Conservation (phyloP, 2,329 filamentous ascomycete genomes). For the Pseudogymnoascus sp. region DNA sequence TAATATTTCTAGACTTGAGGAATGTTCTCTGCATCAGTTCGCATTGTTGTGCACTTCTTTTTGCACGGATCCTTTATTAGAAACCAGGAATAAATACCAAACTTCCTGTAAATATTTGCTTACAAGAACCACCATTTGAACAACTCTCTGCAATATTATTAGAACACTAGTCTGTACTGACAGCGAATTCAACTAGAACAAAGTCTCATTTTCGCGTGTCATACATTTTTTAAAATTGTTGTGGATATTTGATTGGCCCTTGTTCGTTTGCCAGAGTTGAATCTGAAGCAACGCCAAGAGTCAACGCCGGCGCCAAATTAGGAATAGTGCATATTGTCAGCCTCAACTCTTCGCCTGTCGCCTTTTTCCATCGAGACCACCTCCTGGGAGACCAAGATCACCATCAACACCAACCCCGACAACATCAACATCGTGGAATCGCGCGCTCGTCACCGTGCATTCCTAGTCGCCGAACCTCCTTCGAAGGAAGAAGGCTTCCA, state of each 20-base stretch:
- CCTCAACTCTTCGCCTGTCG: conserved; percentile 16
- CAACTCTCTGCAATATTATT: neutral
- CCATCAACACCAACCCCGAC: conserved; percentile 13
- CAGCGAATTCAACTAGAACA: neutral
- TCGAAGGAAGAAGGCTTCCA: conserved; percentile 24
- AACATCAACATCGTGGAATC: conserved; percentile 24
- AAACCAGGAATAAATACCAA: neutral
- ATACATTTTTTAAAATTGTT: neutral
- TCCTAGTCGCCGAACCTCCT: conserved; percentile 27
- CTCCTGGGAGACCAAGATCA: conserved; percentile 14
- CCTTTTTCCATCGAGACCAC: conserved; percentile 11
- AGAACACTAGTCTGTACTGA: neutral
- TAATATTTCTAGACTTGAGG: neutral
- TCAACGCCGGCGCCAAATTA: conserved; percentile 19
- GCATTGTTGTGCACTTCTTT: neutral
- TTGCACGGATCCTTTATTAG: neutral
- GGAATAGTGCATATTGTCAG: conserved; percentile 33
- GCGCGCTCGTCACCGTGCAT: conserved; percentile 29
- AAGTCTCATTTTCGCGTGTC: neutral
- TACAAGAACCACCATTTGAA: neutral
- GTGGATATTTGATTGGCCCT: conserved; percentile 6
- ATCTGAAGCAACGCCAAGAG: conserved; percentile 7
- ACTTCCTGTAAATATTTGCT: neutral
- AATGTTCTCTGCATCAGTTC: neutral
- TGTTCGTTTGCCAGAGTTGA: neutral